Conservation (phyloP, 2,329 filamentous ascomycete genomes). For the Fusarium dimerum region DNA sequence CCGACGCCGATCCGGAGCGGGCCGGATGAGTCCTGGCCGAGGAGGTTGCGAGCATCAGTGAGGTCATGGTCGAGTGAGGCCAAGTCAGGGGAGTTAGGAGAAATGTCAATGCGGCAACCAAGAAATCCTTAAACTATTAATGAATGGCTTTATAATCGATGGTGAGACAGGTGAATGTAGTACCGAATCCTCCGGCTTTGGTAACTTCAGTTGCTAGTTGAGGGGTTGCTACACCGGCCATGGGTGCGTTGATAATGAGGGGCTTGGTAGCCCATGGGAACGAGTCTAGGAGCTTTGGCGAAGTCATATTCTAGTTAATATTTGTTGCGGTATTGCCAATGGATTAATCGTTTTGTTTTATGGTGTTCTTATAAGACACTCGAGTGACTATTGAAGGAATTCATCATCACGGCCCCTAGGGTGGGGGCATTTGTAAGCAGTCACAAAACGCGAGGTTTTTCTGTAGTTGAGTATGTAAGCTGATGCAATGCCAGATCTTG, state of each 20-base stretch:
- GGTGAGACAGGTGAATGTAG: not conserved
- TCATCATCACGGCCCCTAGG: no score
- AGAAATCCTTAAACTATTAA: constrained; percentile 34
- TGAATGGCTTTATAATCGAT: not conserved
- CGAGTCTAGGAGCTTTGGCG: constrained; percentile 27
- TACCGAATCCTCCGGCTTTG: constrained; percentile 42
- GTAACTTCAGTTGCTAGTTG: constrained; percentile 38
- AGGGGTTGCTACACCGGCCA: constrained; percentile 37
- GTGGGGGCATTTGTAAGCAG: no score
- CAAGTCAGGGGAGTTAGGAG: constrained; percentile 32
- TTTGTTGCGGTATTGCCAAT: no score
- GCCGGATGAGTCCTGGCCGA: constrained; percentile 24
- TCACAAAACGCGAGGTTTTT: no score
- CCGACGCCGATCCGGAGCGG: constrained; percentile 57
- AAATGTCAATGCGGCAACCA: constrained; percentile 32
- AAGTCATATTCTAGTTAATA: constrained; percentile 21
- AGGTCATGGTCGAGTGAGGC: constrained; percentile 36
- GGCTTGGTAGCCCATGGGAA: constrained; percentile 34
- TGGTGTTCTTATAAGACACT: not conserved
- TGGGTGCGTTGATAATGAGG: constrained; percentile 39
- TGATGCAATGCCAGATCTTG: no score
- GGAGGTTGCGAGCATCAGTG: constrained; percentile 28
- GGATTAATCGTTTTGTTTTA: not conserved
- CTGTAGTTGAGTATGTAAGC: no score
- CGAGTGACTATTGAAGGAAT: no score